These are phyloP conservation scores for Trichoderma koningii DNA, from an alignment of 2,329 filamentous ascomycete genomes.

Conservation along the genomic window DNA sequence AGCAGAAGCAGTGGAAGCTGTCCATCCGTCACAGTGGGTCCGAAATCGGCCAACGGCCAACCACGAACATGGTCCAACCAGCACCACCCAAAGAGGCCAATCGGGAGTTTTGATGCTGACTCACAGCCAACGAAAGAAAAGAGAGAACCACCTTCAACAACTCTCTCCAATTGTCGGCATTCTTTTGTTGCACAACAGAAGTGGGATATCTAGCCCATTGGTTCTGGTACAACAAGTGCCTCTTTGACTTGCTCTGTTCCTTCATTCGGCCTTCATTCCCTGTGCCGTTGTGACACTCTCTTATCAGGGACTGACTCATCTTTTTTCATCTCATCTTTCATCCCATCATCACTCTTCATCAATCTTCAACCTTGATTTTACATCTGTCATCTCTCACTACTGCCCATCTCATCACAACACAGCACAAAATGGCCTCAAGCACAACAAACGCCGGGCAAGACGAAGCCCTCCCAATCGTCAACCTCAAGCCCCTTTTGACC, in stretches of 20 bases:
- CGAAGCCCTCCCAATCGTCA: conserved; percentile 42
- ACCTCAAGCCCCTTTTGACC: conserved; percentile 72
- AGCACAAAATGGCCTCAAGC: conserved; percentile 36
- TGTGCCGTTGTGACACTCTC: not conserved
- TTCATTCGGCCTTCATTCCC: not conserved
- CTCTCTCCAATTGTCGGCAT: not conserved
- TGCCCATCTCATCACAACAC: too few species aligned
- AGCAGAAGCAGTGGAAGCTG: not conserved
- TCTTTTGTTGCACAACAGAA: not conserved
- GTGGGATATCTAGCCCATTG: conserved; percentile 7
- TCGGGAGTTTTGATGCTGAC: not conserved
- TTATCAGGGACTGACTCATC: not conserved
- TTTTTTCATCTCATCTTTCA: conserved; percentile 2
- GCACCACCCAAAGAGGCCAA: not conserved
- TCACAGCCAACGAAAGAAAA: conserved; percentile 10
- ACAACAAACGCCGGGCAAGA: conserved; percentile 30
- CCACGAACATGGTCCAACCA: not conserved
- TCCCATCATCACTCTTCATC: not conserved
- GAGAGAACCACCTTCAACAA: not conserved
- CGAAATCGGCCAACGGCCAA: conserved; percentile 28
- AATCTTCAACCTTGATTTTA: not conserved
- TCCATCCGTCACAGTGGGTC: not conserved
- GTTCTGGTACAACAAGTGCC: conserved; percentile 1
- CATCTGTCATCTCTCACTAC: too few species aligned
- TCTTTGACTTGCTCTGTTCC: not conserved